Conservation (phyloP, 2,329 filamentous ascomycete genomes). For the Elsinoe perseae region DNA sequence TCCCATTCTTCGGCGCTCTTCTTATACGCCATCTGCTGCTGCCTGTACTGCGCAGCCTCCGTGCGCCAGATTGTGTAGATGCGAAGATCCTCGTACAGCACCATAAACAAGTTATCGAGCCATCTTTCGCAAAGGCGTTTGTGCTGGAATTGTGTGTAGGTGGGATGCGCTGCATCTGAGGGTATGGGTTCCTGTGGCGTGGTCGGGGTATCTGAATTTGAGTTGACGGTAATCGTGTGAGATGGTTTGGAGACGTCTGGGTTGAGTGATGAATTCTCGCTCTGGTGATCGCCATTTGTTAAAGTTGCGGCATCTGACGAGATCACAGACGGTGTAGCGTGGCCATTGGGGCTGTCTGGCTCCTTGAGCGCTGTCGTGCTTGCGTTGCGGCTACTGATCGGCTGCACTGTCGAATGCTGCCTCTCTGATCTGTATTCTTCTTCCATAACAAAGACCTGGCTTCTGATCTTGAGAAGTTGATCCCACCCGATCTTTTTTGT, state of each 20-base stretch:
- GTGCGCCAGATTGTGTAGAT: conserved; percentile 99
- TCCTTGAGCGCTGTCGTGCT: conserved; percentile 72
- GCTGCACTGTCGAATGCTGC: conserved; percentile 49
- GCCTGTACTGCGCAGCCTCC: conserved; percentile 90
- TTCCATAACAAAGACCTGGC: conserved; percentile 98
- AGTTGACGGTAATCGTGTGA: conserved; percentile 28
- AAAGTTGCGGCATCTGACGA: conserved; percentile 29
- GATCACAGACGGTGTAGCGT: conserved; percentile 29
- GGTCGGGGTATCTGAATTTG: conserved; percentile 26
- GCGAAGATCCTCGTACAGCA: conserved; percentile 91
- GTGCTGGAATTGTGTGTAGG: conserved; percentile 88
- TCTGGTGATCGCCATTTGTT: conserved; percentile 26
- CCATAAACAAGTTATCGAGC: conserved; percentile 99
- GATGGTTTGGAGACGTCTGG: conserved; percentile 31
- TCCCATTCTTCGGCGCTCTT: conserved; percentile 98
- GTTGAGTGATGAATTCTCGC: conserved; percentile 26
- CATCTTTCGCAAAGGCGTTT: conserved; percentile 95
- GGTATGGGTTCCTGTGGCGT: conserved; percentile 24
- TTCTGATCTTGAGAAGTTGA: conserved; percentile 84
- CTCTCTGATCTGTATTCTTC: conserved; percentile 93
- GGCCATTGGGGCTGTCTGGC: conserved; percentile 45
- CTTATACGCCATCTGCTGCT: conserved; percentile 90
- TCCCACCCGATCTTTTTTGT: conserved; percentile 97
- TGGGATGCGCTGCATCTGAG: conserved; percentile 55
- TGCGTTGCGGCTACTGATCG: conserved; percentile 56